Percentiles rank a stretch among this genome's conserved stretches.
Evolutionary conservation across 1,284 basidiomycete species (phyloP).

Genomic region (Pseudozyma hubeiensis): DNA sequence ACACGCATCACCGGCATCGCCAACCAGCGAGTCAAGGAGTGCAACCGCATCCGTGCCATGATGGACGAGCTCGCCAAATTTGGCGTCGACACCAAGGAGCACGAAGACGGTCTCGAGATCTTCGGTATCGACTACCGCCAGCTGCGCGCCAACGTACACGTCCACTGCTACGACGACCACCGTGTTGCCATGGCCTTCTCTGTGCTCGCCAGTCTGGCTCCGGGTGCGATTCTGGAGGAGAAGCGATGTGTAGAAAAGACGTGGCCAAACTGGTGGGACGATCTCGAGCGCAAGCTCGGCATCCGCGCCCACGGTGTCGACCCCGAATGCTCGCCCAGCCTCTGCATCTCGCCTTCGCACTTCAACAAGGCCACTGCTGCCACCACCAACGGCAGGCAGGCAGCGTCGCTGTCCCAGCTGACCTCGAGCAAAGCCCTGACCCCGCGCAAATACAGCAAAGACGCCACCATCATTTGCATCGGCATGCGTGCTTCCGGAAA

Average conservation of each 20-base stretch:
- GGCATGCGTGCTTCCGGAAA: conserved; percentile 99
- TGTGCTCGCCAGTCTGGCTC: conserved; percentile 79
- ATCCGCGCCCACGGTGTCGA: conserved; percentile 87
- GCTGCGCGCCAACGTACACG: conserved; percentile 74
- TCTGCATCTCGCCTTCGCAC: conserved; percentile 56
- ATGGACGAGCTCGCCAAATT: conserved; percentile 95
- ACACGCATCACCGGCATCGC: conserved; percentile 94
- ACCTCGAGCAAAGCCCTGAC: conserved; percentile 37
- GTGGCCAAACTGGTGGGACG: conserved; percentile 99
- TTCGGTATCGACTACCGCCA: conserved; percentile 79
- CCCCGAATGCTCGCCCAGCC: conserved; percentile 68
- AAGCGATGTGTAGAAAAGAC: conserved; percentile 99
- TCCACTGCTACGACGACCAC: conserved; percentile 98
- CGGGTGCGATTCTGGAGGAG: conserved; percentile 88
- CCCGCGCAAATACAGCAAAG: conserved; percentile 69
- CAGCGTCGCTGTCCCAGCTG: conserved; percentile 15
- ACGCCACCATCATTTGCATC: conserved; percentile 83
- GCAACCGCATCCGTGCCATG: conserved; percentile 96
- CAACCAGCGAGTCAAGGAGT: conserved; percentile 98
- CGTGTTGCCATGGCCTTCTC: conserved; percentile 99
- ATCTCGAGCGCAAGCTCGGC: conserved; percentile 95
- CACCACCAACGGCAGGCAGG: conserved; percentile 40
- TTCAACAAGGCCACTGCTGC: conserved; percentile 55
- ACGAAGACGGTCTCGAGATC: conserved; percentile 92
- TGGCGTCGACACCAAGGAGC: conserved; percentile 89